Conservation (phyloP, 2,329 filamentous ascomycete species). For the Xylariaceae sp. region DNA sequence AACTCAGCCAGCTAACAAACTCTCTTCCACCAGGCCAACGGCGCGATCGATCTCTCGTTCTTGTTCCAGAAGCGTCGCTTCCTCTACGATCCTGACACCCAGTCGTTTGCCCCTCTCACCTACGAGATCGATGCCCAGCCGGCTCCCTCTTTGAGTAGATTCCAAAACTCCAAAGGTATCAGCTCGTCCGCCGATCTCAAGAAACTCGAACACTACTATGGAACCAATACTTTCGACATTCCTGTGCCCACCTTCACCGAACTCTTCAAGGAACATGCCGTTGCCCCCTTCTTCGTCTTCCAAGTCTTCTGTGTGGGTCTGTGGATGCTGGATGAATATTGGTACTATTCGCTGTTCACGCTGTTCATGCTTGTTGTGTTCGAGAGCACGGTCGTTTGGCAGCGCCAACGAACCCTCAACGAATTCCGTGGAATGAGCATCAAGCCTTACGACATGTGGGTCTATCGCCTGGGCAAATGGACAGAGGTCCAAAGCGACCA, state of each 20-base stretch:
- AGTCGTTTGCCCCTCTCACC: slow-evolving; percentile 75
- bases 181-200: slow-evolving; percentile 71
- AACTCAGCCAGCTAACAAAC: slow-evolving; percentile 1
- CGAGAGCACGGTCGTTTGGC: slow-evolving; percentile 98
- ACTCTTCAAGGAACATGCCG: slow-evolving; percentile 96
- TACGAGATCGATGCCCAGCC: slow-evolving; percentile 85
- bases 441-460: slow-evolving; percentile 94
- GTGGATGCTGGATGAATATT: slow-evolving; percentile 99
- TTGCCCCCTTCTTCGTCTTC: slow-evolving; percentile 98
- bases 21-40: slow-evolving; percentile 53
- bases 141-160: slow-evolving; percentile 72
- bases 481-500: slow-evolving; percentile 84
- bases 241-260: slow-evolving; percentile 94
- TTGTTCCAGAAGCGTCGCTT: slow-evolving; percentile 98
- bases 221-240: slow-evolving; percentile 94
- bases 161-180: slow-evolving; percentile 79
- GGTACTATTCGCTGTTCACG: slow-evolving; percentile 99
- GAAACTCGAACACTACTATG: slow-evolving; percentile 86
- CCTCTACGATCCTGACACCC: slow-evolving; percentile 69
- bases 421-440: slow-evolving; percentile 99
- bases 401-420: slow-evolving; percentile 89
- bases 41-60: slow-evolving; percentile 78
- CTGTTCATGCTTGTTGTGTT: slow-evolving; percentile 98
- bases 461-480: slow-evolving; percentile 86
- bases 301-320: slow-evolving; percentile 97